phyloP scores from a whole-genome alignment of 2,329 filamentous ascomycete genomes.

The Knoxdaviesia capensis region DNA sequence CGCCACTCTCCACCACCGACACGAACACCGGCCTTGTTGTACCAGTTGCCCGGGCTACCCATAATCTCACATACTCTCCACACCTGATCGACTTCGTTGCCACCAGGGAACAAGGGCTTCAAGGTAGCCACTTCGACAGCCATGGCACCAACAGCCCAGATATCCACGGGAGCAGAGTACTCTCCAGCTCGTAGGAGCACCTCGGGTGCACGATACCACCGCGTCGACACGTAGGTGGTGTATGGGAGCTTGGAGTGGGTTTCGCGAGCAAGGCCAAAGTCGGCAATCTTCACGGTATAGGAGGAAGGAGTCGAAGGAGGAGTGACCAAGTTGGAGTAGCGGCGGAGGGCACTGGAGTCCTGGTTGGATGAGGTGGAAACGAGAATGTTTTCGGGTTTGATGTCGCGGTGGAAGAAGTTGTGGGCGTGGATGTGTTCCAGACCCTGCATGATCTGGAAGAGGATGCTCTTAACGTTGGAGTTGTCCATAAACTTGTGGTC shows the following conservation, averaged over 20 bases:
- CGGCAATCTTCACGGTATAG: slow-evolving; percentile 95
- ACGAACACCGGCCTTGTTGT: slow-evolving; percentile 69
- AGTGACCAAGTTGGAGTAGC: slow-evolving; percentile 84
- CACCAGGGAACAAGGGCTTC: slow-evolving; percentile 90
- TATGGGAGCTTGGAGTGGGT: slow-evolving; percentile 93
- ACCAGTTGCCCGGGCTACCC: slow-evolving; percentile 97
- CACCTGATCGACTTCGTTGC: slow-evolving; percentile 96
- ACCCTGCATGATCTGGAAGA: slow-evolving; percentile 91
- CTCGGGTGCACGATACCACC: slow-evolving; percentile 95
- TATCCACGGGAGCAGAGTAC: slow-evolving; percentile 94
- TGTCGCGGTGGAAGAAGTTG: slow-evolving; percentile 95
- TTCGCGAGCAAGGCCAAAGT: slow-evolving; percentile 93
- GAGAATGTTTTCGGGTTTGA: slow-evolving; percentile 97
- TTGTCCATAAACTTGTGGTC: slow-evolving; percentile 89
- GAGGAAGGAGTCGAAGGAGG: slow-evolving; percentile 83
- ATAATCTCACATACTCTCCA: slow-evolving; percentile 99
- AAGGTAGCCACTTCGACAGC: slow-evolving; percentile 92
- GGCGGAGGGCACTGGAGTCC: slow-evolving; percentile 66
- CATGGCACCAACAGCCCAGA: slow-evolving; percentile 98
- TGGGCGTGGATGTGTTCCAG: slow-evolving; percentile 95
- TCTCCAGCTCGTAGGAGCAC: slow-evolving; percentile 85
- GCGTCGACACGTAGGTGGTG: slow-evolving; percentile 93
- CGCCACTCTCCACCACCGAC: slow-evolving; percentile 96
- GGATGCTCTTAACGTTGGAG: slow-evolving; percentile 85
- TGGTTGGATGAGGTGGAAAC: slow-evolving; percentile 77